Evolutionary conservation across 805 yeast species (phyloP), one percentile per base, ranked within the genome.

Genomic region (Kodamaea hsintzibuensis): DNA sequence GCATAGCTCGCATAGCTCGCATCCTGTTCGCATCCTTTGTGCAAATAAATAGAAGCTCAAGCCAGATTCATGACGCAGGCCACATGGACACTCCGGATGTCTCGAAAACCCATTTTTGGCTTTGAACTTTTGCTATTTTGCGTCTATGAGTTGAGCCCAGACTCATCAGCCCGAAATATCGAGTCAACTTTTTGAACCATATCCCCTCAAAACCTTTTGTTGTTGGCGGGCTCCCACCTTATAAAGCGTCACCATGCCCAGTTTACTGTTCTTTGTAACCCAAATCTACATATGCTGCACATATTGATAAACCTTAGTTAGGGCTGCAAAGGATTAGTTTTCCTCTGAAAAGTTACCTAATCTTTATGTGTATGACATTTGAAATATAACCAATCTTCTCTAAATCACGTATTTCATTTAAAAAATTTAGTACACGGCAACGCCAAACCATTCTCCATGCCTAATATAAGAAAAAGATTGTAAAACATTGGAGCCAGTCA

Each of bases 141-240:
- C 35, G 35, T 22, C 35, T 30, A 30, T 30, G 35, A 12, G 35
- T 30, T 30, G 35, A 30, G 35, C 35, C 35, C 35, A 30, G 35
- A 30, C 35, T 30, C 35, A 30, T 30, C 35, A 30, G 25, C 25
- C 25, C 3, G 6, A 30, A 30, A 5, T 30, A 30, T 30, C 35
- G 13, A 30, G 25, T 22, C 25, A 22, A 22, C 25, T 22, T 22
- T 22, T 30, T 12, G 13, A 30, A 12, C 13, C 35, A 30, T 30
- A 30, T 30, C 35, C 35, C 42, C 42, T 38, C 42, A 38, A n/a
- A 38, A 38, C 42, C 42, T 14, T 38, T 38, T 38, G 19, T n/a
- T 17, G 19, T 17, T 40, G 44, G 44, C 44, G 44, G n/a, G 19
- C 44, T 17, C 44, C 44, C 44, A 40, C 44, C 44, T 38, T 7